Conservation (phyloP, 2,329 filamentous ascomycete species). For the Ceratocystiopsis minuta region DNA sequence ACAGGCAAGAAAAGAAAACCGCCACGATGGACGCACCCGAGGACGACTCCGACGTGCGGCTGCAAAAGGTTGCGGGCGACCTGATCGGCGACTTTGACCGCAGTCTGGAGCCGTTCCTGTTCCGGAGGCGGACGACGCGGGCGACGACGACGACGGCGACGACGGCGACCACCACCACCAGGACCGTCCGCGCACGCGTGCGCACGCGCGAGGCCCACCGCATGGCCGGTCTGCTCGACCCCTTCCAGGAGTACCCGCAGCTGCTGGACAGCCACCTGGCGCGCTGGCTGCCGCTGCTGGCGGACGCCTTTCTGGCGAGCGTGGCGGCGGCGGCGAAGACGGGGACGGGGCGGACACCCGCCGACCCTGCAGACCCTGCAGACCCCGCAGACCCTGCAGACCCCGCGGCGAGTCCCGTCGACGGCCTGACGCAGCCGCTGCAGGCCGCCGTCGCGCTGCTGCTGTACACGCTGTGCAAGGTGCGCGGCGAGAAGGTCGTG, state of each 20-base stretch:
- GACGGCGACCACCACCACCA: neutral
- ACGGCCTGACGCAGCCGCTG: constrained; percentile 19
- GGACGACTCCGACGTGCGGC: constrained; percentile 40
- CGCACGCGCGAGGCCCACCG: constrained; percentile 10
- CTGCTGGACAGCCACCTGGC: constrained; percentile 73
- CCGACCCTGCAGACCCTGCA: neutral
- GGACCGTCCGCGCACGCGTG: constrained; percentile 3
- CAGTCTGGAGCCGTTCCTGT: constrained; percentile 31
- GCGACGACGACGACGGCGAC: constrained; percentile 9
- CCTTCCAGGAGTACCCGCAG: constrained; percentile 91
- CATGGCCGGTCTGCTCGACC: constrained; percentile 41
- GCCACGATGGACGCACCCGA: constrained; percentile 39
- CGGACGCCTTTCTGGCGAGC: constrained; percentile 54
- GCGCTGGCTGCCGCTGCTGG: constrained; percentile 53
- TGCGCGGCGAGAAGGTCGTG: constrained; percentile 83
- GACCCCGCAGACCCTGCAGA: neutral
- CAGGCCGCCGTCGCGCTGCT: constrained; percentile 59
- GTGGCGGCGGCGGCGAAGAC: neutral
- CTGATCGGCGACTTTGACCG: constrained; percentile 40
- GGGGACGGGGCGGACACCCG: neutral
- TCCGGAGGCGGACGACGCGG: constrained; percentile 13
- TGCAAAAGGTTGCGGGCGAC: constrained; percentile 41
- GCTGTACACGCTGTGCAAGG: constrained; percentile 84
- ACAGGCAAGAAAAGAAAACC: too few relatives aligned
- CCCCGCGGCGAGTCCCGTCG: too few relatives aligned